These are phyloP conservation scores for Heritiera fomes DNA, from an alignment of 345 rosid species.

Conservation along the genomic window DNA sequence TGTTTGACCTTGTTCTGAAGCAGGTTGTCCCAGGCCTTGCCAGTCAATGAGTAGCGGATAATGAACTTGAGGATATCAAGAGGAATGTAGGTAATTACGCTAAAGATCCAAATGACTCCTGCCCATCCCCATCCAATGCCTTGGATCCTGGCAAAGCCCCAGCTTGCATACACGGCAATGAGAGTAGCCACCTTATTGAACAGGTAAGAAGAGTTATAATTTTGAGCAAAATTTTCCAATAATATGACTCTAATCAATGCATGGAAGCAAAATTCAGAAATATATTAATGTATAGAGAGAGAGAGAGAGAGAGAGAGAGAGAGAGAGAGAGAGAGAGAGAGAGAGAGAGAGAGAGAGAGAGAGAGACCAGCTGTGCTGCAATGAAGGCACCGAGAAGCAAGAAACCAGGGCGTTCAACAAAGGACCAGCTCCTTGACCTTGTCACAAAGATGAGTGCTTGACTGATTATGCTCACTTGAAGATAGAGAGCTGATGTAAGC, in stretches of 20 bases:
- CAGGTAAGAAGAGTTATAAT: constrained; percentile 3
- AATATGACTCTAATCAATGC: neutral
- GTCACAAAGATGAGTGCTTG: constrained; percentile 90
- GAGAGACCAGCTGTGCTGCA: constrained; percentile 58
- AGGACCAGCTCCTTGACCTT: constrained; percentile 82
- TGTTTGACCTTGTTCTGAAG: constrained; percentile 44
- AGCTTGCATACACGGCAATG: constrained; percentile 63
- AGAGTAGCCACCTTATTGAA: constrained; percentile 56
- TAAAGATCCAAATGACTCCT: constrained; percentile 67
- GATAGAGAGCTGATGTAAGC: constrained; percentile 76
- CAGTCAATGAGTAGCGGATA: constrained; percentile 57
- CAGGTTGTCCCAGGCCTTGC: constrained; percentile 65
- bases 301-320: too few relatives aligned
- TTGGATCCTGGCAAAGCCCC: constrained; percentile 65
- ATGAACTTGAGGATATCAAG: constrained; percentile 75
- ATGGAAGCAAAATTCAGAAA: neutral
- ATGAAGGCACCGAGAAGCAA: constrained; percentile 59
- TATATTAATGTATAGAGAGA: neutral
- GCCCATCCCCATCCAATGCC: constrained; percentile 93
- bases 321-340: too few relatives aligned
- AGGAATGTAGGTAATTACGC: constrained; percentile 61
- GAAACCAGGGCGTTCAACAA: constrained; percentile 61
- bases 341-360: constrained; percentile 1
- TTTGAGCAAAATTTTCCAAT: neutral
- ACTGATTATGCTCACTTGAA: constrained; percentile 87